phyloP scores from a whole-genome alignment of 2,329 filamentous ascomycete genomes.

The Tolypocladium guangdongense region DNA sequence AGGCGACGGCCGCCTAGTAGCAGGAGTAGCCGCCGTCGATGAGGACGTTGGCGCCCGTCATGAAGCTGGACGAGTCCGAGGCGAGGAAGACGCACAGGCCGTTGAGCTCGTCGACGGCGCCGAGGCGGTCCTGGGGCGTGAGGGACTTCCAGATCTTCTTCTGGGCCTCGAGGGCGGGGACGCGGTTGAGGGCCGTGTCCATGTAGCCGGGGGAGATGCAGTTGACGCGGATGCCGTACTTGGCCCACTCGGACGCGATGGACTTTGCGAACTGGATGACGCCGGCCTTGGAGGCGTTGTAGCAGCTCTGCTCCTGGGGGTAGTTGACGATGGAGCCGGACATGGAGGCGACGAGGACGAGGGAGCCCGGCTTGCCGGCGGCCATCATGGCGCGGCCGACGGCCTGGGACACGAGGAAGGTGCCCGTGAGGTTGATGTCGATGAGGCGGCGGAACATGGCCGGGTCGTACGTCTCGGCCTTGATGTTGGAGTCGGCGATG shows the following conservation, averaged over 20 bases:
- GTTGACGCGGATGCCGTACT: constrained; percentile 72
- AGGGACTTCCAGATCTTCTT: constrained; percentile 71
- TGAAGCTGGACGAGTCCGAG: constrained; percentile 61
- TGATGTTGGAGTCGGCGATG: constrained; percentile 76
- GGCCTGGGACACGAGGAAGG: constrained; percentile 67
- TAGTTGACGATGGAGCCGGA: constrained; percentile 78
- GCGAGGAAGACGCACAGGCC: constrained; percentile 67
- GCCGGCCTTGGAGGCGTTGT: constrained; percentile 76
- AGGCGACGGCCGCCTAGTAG: constrained; percentile 29
- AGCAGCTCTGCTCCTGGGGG: constrained; percentile 72
- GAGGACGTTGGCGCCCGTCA: constrained; percentile 66
- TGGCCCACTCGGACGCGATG: constrained; percentile 75
- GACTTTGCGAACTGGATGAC: constrained; percentile 71
- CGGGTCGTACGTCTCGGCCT: constrained; percentile 65
- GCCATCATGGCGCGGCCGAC: constrained; percentile 63
- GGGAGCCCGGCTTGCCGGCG: constrained; percentile 58
- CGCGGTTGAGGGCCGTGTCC: constrained; percentile 73
- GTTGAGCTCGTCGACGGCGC: constrained; percentile 65
- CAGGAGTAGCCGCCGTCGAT: constrained; percentile 62
- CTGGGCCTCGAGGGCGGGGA: constrained; percentile 66
- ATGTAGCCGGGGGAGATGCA: constrained; percentile 79
- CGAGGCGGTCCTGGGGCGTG: constrained; percentile 64
- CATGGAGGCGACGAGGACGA: constrained; percentile 72
- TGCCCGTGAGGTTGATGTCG: constrained; percentile 73
- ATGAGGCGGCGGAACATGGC: constrained; percentile 69